Evolutionary conservation across 1,284 basidiomycete species (phyloP).

Genomic region (Ustilago curta): DNA sequence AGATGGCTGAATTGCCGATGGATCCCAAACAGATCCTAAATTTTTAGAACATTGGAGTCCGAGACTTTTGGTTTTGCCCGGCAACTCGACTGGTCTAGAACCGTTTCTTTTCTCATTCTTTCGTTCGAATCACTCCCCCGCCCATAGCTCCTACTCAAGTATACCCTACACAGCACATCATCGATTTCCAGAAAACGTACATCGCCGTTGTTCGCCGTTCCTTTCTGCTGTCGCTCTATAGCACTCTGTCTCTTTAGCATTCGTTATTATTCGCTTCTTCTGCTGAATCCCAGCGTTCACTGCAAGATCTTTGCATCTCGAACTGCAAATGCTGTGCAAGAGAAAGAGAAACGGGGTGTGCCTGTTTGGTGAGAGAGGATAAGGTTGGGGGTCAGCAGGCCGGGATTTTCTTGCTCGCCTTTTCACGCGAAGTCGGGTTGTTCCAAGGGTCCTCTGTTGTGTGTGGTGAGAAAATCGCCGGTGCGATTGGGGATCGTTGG

Average conservation of each 20-base stretch:
- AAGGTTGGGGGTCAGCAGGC: too few species aligned
- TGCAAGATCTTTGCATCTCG: neutral
- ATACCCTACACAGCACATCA: conserved; percentile 5
- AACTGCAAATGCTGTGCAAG: neutral
- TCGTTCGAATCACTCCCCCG: neutral
- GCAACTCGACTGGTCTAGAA: neutral
- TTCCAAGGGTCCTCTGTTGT: too few species aligned
- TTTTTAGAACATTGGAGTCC: conserved; percentile 29
- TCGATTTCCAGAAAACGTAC: neutral
- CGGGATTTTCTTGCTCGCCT: too few species aligned
- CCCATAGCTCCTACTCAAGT: too few species aligned
- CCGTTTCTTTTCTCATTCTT: neutral
- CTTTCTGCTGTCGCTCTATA: conserved; percentile 3
- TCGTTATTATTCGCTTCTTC: too few species aligned
- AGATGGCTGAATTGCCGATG: conserved; percentile 62
- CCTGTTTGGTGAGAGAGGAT: too few species aligned
- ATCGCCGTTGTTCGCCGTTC: neutral
- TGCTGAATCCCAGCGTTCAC: too few species aligned
- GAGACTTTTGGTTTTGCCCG: neutral
- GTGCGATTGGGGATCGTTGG: neutral
- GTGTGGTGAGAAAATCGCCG: too few species aligned
- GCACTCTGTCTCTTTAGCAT: conserved; percentile 14
- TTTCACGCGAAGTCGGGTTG: too few species aligned
- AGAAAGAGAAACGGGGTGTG: too few species aligned
- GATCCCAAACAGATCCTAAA: conserved; percentile 59